Base-by-base conservation (phyloP, 2,329 filamentous ascomycete genomes). In the Akanthomyces lecanii region DNA sequence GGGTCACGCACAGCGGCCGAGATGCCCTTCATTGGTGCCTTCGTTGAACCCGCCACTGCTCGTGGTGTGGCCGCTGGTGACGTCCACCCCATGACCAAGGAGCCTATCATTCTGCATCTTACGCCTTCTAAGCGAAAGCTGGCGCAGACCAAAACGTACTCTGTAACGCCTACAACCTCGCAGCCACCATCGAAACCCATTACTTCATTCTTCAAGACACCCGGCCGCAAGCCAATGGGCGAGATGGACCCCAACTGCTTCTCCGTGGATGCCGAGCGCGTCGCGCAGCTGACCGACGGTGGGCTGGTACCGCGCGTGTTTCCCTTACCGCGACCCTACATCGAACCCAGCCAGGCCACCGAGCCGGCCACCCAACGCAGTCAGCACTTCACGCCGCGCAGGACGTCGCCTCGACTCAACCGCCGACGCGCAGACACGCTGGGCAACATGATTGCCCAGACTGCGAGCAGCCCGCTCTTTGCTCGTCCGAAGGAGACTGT, bases 1-100 rank as follows among this genome's bases (percentile, higher is more conserved):
- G 77, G 82, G 6, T 85, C 85, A 5, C 73, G 92, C 25, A 84
- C 87, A 28, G 78, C 88, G 0, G 84, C 87, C 11, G 84, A 89
- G 48, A 88, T 97, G 82, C 84, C 89, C 1, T 98, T 89, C 69
- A 91, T 99, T 66, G 96, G 95, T 36, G 79, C 82, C 23, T 81
- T 86, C 67, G 84, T 96, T 51, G 86, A 90, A 38, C 78, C 88
- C 1, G 80, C 87, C 55, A 74, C 91, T 64, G 92, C 94, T 8
- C 80, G 81, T 57, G 87, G 86, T 6, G 88, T 99, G 64, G 92
- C 95, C 28, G 79, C 74, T 44, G 95, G 95, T 42, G 90, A 97
- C 68, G 76, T 97, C 52, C 89, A 98, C 73, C 95, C 95, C 2
- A 95, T 94, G 67, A 96, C 92, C 1, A 98, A 97, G 75, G 74